These are phyloP conservation scores for Bertia moriformis DNA, from an alignment of 2,329 filamentous ascomycete genomes.

Conservation along the genomic window DNA sequence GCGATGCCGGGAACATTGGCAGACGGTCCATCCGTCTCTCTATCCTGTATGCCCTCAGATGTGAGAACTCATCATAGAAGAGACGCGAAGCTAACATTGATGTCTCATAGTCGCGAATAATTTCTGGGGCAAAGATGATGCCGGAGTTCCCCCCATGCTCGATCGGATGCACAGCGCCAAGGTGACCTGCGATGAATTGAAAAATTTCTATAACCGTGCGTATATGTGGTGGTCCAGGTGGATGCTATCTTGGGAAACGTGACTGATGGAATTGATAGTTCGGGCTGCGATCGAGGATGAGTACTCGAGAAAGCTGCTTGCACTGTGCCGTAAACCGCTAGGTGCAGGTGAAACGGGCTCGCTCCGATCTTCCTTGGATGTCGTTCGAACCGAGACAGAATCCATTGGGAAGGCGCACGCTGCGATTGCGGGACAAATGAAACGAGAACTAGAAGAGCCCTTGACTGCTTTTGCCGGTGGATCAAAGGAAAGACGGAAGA, in stretches of 20 bases:
- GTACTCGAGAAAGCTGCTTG: slow-evolving; percentile 50
- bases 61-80: slow-evolving; percentile 2
- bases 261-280: slow-evolving; percentile 19
- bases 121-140: slow-evolving; percentile 99
- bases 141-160: slow-evolving; percentile 77
- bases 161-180: slow-evolving; percentile 93
- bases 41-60: slow-evolving; percentile 40
- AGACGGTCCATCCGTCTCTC: slow-evolving; percentile 48
- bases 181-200: slow-evolving; percentile 84
- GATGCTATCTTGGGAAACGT: neutral
- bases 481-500: slow-evolving; percentile 55
- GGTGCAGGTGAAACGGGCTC: slow-evolving; percentile 49
- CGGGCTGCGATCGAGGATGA: slow-evolving; percentile 57
- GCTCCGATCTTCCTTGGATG: slow-evolving; percentile 46
- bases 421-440: slow-evolving; percentile 53
- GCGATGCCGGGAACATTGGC: slow-evolving; percentile 45
- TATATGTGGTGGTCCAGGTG: slow-evolving; percentile 3
- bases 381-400: slow-evolving; percentile 49
- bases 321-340: slow-evolving; percentile 51
- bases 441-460: slow-evolving; percentile 53
- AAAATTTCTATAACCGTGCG: slow-evolving; percentile 73
- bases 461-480: slow-evolving; percentile 49
- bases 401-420: slow-evolving; percentile 53
- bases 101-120: slow-evolving; percentile 75
- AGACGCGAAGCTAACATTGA: neutral